Evolutionary conservation across 805 yeast species (phyloP).

Genomic region (Ogataea wickerhamii): DNA sequence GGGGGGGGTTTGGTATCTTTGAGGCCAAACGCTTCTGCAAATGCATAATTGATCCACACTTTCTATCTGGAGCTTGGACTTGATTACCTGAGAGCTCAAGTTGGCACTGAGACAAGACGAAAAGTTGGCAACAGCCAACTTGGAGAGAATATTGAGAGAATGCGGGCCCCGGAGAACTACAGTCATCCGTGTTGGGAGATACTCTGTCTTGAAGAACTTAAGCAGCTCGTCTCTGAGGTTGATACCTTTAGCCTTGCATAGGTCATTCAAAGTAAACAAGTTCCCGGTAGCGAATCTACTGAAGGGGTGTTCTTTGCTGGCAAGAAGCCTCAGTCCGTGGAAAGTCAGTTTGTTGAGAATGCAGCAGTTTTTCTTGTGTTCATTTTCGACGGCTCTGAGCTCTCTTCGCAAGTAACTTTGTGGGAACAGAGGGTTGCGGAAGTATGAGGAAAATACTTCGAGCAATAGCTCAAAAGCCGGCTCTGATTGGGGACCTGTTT

Average conservation of each 20-base stretch:
- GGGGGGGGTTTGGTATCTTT: slow-evolving; percentile 15
- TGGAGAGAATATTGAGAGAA: slow-evolving; percentile 54
- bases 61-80: not conserved
- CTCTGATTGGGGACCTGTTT: slow-evolving; percentile 5
- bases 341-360: slow-evolving; percentile 45
- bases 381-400: slow-evolving; percentile 60
- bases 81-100: not conserved
- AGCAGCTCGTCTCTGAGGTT: slow-evolving; percentile 36
- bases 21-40: slow-evolving; percentile 17
- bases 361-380: slow-evolving; percentile 54
- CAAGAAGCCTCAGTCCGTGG: slow-evolving; percentile 55
- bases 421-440: slow-evolving; percentile 50
- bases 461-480: slow-evolving; percentile 45
- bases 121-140: slow-evolving; percentile 45
- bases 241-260: slow-evolving; percentile 31
- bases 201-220: slow-evolving; percentile 41
- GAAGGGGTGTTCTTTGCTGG: slow-evolving; percentile 50
- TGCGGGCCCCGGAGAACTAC: slow-evolving; percentile 65
- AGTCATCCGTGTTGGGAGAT: slow-evolving; percentile 46
- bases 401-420: slow-evolving; percentile 44
- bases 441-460: slow-evolving; percentile 47
- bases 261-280: slow-evolving; percentile 41
- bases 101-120: slow-evolving; percentile 7
- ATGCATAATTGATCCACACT: not conserved
- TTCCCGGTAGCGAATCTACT: slow-evolving; percentile 65